phyloP scores from a whole-genome alignment of 2,329 filamentous ascomycete genomes.

The Pyrenochaeta sp. region DNA sequence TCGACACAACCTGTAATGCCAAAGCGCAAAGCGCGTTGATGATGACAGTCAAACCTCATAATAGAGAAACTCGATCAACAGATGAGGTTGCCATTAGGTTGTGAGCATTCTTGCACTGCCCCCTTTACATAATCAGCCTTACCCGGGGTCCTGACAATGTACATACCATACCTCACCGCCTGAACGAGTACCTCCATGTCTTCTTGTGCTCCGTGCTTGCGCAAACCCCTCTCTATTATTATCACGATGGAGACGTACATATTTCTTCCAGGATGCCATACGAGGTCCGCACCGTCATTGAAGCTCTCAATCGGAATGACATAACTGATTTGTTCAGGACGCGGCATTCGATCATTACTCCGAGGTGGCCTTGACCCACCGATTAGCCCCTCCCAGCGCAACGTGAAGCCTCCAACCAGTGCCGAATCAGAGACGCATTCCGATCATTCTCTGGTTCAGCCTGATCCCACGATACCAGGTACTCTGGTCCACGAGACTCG shows the following conservation, averaged over 20 bases:
- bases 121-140: slow-evolving; percentile 34
- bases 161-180: slow-evolving; percentile 19
- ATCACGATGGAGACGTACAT: too few species aligned
- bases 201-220: slow-evolving; percentile 11
- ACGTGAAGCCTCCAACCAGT: neutral
- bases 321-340: slow-evolving; percentile 11
- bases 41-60: too few species aligned
- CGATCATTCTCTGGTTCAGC: too few species aligned
- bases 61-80: too few species aligned
- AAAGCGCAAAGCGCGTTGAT: too few species aligned
- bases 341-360: slow-evolving; percentile 14
- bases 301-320: slow-evolving; percentile 16
- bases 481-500: too few species aligned
- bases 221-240: neutral
- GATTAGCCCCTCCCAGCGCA: slow-evolving; percentile 19
- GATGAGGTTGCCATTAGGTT: too few species aligned
- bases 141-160: slow-evolving; percentile 4
- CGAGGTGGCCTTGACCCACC: slow-evolving; percentile 13
- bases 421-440: slow-evolving; percentile 6
- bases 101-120: slow-evolving; percentile 25
- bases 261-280: too few species aligned
- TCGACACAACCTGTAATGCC: too few species aligned
- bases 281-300: too few species aligned
- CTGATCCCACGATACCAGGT: too few species aligned
- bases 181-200: slow-evolving; percentile 29